These are phyloP conservation scores for Thalia dealbata DNA, from an alignment of 176 grass and related monocot genomes.

Conservation along the genomic window DNA sequence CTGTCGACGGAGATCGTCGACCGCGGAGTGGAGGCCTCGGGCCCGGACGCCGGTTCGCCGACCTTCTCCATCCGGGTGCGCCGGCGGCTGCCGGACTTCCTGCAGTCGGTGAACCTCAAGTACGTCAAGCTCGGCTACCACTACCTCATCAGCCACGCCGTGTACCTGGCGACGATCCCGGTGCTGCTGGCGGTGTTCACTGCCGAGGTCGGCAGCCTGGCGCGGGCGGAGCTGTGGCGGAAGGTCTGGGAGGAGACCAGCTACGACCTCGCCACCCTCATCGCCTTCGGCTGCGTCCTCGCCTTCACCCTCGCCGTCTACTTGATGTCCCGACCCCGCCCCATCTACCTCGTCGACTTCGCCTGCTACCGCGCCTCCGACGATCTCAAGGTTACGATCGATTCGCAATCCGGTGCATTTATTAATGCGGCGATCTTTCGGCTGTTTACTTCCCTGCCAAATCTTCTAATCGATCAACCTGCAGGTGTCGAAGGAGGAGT, in stretches of 20 bases:
- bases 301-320: constrained; percentile 11
- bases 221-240: not conserved
- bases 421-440: too few species aligned
- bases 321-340: constrained; percentile 7
- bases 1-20: constrained; percentile 19
- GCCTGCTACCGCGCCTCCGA: constrained; percentile 10
- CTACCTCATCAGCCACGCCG: constrained; percentile 11
- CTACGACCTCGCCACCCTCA: constrained; percentile 13
- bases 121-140: constrained; percentile 19
- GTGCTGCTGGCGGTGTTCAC: constrained; percentile 5
- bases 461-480: too few species aligned
- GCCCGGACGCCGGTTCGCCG: constrained; percentile 11
- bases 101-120: constrained; percentile 19
- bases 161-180: constrained; percentile 8
- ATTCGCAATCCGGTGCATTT: too few species aligned
- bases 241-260: constrained; percentile 14
- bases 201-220: constrained; percentile 6
- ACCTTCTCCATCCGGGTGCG: constrained; percentile 11
- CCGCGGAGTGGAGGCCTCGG: constrained; percentile 10
- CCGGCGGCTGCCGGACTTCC: constrained; percentile 16
- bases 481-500: constrained; percentile 14
- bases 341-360: constrained; percentile 20
- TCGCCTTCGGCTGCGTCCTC: constrained; percentile 6
- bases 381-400: constrained; percentile 16
- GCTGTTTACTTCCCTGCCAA: too few species aligned